Evolutionary conservation across 1,284 basidiomycete genomes (phyloP).

Genomic region (Vanrija pseudolonga): DNA sequence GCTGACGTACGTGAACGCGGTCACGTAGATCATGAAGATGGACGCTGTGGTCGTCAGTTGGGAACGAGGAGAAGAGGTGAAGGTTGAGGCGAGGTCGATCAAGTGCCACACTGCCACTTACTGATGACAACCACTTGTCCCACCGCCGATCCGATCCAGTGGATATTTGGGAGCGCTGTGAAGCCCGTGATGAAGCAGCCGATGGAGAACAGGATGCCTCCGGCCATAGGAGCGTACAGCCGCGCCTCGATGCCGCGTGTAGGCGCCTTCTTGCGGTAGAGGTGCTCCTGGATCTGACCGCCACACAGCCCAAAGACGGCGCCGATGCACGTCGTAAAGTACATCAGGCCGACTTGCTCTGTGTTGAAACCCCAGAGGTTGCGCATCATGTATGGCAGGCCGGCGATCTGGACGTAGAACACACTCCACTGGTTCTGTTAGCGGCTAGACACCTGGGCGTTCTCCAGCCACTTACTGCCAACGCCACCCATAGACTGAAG

Average conservation of each 20-base stretch:
- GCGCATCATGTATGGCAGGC: slow-evolving; percentile 60
- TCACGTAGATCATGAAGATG: slow-evolving; percentile 27
- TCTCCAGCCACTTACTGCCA: slow-evolving; percentile 47
- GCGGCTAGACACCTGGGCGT: too few relatives aligned
- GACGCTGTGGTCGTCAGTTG: not conserved
- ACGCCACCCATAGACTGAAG: slow-evolving; percentile 70
- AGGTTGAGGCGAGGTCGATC: not conserved
- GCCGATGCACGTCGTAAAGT: slow-evolving; percentile 58
- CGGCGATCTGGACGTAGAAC: slow-evolving; percentile 65
- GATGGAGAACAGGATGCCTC: slow-evolving; percentile 59
- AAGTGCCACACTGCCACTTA: not conserved
- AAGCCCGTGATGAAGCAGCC: slow-evolving; percentile 57
- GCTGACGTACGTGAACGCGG: slow-evolving; percentile 20
- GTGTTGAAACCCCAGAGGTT: slow-evolving; percentile 63
- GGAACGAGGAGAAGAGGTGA: not conserved
- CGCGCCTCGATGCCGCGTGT: slow-evolving; percentile 66
- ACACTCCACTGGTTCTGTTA: slow-evolving; percentile 61
- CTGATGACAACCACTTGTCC: slow-evolving; percentile 58
- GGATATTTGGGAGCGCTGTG: slow-evolving; percentile 25
- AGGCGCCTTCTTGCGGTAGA: slow-evolving; percentile 61
- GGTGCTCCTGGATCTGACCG: slow-evolving; percentile 62
- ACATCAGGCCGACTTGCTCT: slow-evolving; percentile 62
- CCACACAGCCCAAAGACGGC: slow-evolving; percentile 57
- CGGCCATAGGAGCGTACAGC: slow-evolving; percentile 63
- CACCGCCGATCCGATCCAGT: slow-evolving; percentile 42